Percentiles rank a stretch among this genome's conserved stretches.
phyloP scores from a whole-genome alignment of 2,329 filamentous ascomycete genomes.

The Taxawa tesnikishii region DNA sequence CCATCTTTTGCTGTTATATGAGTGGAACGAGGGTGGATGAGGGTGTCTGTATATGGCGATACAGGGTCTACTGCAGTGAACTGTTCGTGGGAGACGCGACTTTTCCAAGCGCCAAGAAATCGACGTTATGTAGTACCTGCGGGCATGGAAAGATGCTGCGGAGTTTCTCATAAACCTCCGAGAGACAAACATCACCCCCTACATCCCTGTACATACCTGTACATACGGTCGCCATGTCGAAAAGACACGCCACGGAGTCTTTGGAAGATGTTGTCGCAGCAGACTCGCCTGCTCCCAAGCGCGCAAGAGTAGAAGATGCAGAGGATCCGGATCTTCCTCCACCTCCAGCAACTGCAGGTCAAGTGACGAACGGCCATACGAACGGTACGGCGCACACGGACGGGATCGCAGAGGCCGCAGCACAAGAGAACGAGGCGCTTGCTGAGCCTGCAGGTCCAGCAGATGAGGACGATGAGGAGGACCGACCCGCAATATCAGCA shows the following conservation, averaged over 20 bases:
- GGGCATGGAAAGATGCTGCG: conserved; percentile 4
- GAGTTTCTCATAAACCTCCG: conserved; percentile 3
- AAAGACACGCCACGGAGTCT: conserved; percentile 32
- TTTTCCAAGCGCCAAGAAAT: background rate
- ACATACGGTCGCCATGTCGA: conserved; percentile 24
- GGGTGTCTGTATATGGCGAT: background rate
- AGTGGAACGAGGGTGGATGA: conserved; percentile 1
- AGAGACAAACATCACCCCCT: background rate
- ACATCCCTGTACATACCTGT: too few relatives aligned
- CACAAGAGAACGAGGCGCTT: conserved; percentile 23
- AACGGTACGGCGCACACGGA: conserved; percentile 9
- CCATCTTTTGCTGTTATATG: conserved; percentile 7
- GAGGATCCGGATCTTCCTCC: conserved; percentile 18
- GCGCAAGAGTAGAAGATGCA: conserved; percentile 31
- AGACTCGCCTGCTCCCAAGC: conserved; percentile 36
- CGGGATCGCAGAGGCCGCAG: conserved; percentile 22
- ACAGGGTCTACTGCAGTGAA: too few relatives aligned
- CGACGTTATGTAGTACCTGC: background rate
- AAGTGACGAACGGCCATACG: conserved; percentile 11
- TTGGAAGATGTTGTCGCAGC: conserved; percentile 27
- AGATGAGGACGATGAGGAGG: conserved; percentile 16
- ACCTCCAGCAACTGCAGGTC: conserved; percentile 11
- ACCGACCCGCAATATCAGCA: conserved; percentile 23
- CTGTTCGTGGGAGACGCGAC: background rate
- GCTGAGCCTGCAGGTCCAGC: too few relatives aligned